phyloP scores from a whole-genome alignment of 2,329 filamentous ascomycete species.

The Phialemonium atrogriseum region DNA sequence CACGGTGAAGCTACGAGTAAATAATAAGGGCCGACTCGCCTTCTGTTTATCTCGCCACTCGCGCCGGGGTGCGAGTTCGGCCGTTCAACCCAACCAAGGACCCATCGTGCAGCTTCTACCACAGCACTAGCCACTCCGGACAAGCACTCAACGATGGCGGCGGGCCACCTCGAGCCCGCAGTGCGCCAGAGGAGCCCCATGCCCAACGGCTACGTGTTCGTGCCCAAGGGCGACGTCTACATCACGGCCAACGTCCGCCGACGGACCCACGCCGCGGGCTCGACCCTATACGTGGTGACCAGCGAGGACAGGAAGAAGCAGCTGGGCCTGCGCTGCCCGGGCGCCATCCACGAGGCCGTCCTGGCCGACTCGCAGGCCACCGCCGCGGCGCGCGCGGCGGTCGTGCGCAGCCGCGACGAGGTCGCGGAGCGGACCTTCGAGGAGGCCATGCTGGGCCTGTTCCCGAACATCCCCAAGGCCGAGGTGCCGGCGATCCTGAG shows the following conservation, averaged over 20 bases:
- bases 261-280: constrained; percentile 21
- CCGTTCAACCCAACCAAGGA: no score
- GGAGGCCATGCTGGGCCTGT: constrained; percentile 26
- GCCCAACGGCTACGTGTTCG: constrained; percentile 30
- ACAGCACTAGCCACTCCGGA: no score
- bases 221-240: constrained; percentile 33
- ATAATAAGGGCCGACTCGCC: no score
- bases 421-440: constrained; percentile 22
- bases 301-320: constrained; percentile 10
- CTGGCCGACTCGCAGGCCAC: constrained; percentile 20
- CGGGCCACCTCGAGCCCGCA: no score
- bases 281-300: constrained; percentile 28
- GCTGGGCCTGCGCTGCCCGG: constrained; percentile 32
- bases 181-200: constrained; percentile 20
- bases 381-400: constrained; percentile 19
- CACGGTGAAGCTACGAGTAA: no score
- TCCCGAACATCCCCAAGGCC: constrained; percentile 28
- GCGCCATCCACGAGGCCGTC: constrained; percentile 19
- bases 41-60: no score
- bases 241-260: constrained; percentile 31
- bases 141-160: no score
- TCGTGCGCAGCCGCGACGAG: constrained; percentile 24
- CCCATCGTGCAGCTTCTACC: no score
- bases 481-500: constrained; percentile 25
- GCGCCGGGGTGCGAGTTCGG: no score